Evolutionary conservation across 139 green algal genomes (phyloP).

Genomic region (Zygnema circumcarinatum): DNA sequence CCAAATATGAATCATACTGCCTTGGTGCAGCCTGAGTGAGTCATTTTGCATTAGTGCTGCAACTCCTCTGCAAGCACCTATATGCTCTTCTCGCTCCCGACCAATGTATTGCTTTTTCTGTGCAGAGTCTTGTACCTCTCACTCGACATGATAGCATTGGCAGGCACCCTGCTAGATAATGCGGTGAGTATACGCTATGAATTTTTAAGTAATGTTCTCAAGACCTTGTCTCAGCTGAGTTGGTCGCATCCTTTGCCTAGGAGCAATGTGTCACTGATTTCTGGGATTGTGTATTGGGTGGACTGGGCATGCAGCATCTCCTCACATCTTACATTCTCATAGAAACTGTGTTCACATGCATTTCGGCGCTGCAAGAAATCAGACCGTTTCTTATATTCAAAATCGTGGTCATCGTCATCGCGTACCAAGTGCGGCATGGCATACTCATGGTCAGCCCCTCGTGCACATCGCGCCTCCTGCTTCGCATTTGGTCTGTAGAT

Average conservation of each 20-base stretch:
- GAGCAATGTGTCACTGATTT: too few species aligned
- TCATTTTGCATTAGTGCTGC: too few species aligned
- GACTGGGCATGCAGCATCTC: constrained; percentile 10
- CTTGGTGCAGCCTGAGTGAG: too few species aligned
- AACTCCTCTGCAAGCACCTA: too few species aligned
- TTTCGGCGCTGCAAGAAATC: constrained; percentile 22
- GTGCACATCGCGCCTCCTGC: too few species aligned
- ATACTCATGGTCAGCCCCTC: constrained; percentile 10
- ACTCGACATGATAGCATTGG: constrained; percentile 34
- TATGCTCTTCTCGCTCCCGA: too few species aligned
- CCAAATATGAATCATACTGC: too few species aligned
- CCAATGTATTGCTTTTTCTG: neutral
- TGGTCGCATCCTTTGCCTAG: too few species aligned
- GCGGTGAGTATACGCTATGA: constrained; percentile 16
- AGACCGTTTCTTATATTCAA: constrained; percentile 46
- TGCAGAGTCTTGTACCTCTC: constrained; percentile 38
- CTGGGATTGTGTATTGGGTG: too few species aligned
- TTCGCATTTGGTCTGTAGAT: too few species aligned
- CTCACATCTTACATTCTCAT: constrained; percentile 46
- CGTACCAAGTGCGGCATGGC: constrained; percentile 21
- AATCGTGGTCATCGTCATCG: constrained; percentile 39
- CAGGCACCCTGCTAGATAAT: constrained; percentile 23
- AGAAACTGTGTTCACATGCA: constrained; percentile 35
- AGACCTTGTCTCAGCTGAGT: too few species aligned
- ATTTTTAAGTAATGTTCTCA: too few species aligned